Evolutionary conservation across 2,329 filamentous ascomycete genomes (phyloP).

Genomic region (Torrubiella hemipterigena): DNA sequence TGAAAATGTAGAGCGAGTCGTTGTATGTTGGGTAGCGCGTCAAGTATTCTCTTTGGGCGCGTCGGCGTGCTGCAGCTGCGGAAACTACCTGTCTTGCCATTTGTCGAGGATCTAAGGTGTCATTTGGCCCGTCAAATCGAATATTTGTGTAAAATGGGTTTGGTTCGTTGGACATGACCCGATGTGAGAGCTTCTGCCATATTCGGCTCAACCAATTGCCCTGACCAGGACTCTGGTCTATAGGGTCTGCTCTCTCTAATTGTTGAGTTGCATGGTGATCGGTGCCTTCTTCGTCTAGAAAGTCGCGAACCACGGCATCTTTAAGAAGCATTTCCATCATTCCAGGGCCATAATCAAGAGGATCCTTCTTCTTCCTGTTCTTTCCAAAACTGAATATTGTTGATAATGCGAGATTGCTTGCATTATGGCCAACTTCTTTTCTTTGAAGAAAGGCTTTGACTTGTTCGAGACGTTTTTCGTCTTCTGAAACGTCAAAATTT

Average conservation of each 20-base stretch:
- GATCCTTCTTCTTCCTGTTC: constrained; percentile 56
- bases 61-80: constrained; percentile 70
- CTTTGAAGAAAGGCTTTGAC: constrained; percentile 89
- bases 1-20: constrained; percentile 79
- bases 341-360: constrained; percentile 81
- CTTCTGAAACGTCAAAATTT: constrained; percentile 96
- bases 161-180: constrained; percentile 57
- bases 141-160: constrained; percentile 88
- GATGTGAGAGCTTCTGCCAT: constrained; percentile 47
- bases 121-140: constrained; percentile 58
- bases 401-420: constrained; percentile 65
- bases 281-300: constrained; percentile 58
- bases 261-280: too few species aligned
- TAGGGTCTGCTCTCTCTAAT: too few species aligned
- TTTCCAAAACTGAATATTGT: constrained; percentile 55
- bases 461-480: constrained; percentile 93
- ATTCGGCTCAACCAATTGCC: constrained; percentile 35
- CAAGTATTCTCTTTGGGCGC: constrained; percentile 83
- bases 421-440: constrained; percentile 65
- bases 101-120: constrained; percentile 69
- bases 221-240: background rate
- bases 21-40: constrained; percentile 83
- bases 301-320: constrained; percentile 88
- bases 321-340: constrained; percentile 95
- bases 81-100: constrained; percentile 87